phyloP scores from a whole-genome alignment of 192 early-diverging fungal genomes.

The Entomortierella parvispora region DNA sequence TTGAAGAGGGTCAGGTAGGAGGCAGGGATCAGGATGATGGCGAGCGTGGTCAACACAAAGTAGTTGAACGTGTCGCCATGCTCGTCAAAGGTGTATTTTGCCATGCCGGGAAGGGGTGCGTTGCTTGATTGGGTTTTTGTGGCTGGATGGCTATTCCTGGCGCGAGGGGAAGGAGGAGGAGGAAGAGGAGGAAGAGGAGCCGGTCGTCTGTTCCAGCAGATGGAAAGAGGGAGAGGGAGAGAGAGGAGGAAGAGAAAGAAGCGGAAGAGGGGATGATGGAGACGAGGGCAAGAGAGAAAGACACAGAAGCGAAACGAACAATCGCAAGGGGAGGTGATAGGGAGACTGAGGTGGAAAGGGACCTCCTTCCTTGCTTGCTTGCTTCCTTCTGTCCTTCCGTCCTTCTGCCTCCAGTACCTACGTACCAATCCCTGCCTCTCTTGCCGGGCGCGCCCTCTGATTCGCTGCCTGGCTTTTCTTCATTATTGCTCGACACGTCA shows the following conservation, averaged over 20 bases:
- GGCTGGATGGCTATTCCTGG: background rate
- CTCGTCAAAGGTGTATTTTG: slow-evolving; percentile 94
- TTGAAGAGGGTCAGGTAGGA: slow-evolving; percentile 65
- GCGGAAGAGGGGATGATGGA: slow-evolving; percentile 1
- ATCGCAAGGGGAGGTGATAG: background rate
- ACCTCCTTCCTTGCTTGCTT: too few species aligned
- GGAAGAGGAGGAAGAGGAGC: background rate
- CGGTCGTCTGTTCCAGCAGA: background rate
- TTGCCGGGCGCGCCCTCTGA: too few species aligned
- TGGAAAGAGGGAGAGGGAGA: background rate
- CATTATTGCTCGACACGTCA: too few species aligned
- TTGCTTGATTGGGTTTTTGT: background rate
- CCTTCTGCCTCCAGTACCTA: too few species aligned
- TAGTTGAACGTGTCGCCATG: slow-evolving; percentile 94
- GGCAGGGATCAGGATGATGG: slow-evolving; percentile 82
- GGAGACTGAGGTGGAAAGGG: background rate
- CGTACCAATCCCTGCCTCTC: too few species aligned
- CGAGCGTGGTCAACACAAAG: slow-evolving; percentile 88
- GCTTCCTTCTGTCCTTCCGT: too few species aligned
- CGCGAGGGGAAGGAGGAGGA: background rate
- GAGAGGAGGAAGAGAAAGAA: background rate
- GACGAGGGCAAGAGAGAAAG: background rate
- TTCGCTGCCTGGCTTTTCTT: too few species aligned
- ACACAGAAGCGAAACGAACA: background rate
- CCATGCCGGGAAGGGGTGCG: slow-evolving; percentile 17